Evolutionary conservation across 2,329 filamentous ascomycete genomes (phyloP), one percentile per base, ranked within the genome.

Genomic region (Geosmithia putterillii): DNA sequence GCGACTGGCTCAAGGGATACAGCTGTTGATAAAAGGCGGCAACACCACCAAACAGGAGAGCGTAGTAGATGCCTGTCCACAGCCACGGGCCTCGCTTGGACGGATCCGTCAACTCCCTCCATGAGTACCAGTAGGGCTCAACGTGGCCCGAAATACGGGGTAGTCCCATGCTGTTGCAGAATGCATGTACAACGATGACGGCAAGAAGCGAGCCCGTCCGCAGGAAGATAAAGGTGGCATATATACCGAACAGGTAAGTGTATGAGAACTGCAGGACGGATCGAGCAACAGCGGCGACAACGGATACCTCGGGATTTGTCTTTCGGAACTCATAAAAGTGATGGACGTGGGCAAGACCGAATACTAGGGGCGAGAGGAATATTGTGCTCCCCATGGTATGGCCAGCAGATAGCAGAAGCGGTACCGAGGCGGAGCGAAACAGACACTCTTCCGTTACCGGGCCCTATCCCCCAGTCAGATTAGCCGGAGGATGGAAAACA

Each of bases 261-360:
- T 94, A 98, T 4, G 74, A 70, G 54, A 98, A 83, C 58, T 96
- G 92, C 50, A 96, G 73, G 10, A 88, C 50, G 2, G 86, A 87
- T 41, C 86, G 79, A 22, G 84, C 57, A 6, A 92, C 55, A 7
- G 83, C 79, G 2, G 76, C 70, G 1, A 71, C 50, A 12, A 81
- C 56, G 1, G 85, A 75, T 2, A 82, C 79, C 48, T 77, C 70
- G 8, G 86, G 86, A 53, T 94, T 79, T 1, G 83, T 86, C 45
- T 94, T 70, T 45, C 83, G 76, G 62, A 94, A 95, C 64, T 96
- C 92, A 66, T 95, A 94, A 60, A 94, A 87, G 64, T 98, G 92
- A 63, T 98, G 90, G 40, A 94, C 64, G 64, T 98, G 92, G 7
- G 92, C 89, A 38, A 95, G 79, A 42, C 90, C 90, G 57, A 96